These are phyloP conservation scores for Nigrospora osmanthi DNA, from an alignment of 2,329 filamentous ascomycete species.

Conservation along the genomic window DNA sequence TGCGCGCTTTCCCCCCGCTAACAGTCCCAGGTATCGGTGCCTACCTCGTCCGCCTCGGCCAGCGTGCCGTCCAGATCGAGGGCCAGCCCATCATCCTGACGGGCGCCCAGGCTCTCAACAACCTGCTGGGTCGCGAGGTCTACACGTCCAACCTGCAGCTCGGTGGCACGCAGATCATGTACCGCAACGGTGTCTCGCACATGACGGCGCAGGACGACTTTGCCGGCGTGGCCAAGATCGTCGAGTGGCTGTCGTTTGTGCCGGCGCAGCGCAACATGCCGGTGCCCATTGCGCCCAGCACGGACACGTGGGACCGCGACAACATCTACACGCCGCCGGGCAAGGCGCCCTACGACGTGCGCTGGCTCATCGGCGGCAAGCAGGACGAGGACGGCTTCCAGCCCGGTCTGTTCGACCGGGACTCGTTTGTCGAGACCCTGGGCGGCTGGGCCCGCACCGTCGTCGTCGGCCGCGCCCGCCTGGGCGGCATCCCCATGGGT, in stretches of 20 bases:
- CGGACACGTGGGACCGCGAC: conserved; percentile 89
- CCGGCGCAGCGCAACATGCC: conserved; percentile 92
- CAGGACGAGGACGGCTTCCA: conserved; percentile 80
- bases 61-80: conserved; percentile 97
- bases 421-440: conserved; percentile 93
- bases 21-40: conserved; percentile 72
- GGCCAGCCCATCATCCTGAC: conserved; percentile 98
- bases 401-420: conserved; percentile 89
- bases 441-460: conserved; percentile 97
- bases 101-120: conserved; percentile 95
- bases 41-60: conserved; percentile 94
- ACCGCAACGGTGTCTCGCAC: conserved; percentile 98
- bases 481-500: conserved; percentile 96
- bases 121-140: conserved; percentile 92
- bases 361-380: conserved; percentile 87
- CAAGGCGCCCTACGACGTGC: conserved; percentile 84
- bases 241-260: conserved; percentile 96
- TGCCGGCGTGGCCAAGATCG: conserved; percentile 93
- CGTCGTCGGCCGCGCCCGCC: conserved; percentile 89
- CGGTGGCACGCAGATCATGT: conserved; percentile 99
- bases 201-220: conserved; percentile 98
- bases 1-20: conserved; percentile 17
- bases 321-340: conserved; percentile 73
- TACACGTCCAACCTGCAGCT: conserved; percentile 99
- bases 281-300: conserved; percentile 81